These are phyloP conservation scores for Sutorius australiensis DNA, from an alignment of 768 basidiomycete species.

Conservation along the genomic window DNA sequence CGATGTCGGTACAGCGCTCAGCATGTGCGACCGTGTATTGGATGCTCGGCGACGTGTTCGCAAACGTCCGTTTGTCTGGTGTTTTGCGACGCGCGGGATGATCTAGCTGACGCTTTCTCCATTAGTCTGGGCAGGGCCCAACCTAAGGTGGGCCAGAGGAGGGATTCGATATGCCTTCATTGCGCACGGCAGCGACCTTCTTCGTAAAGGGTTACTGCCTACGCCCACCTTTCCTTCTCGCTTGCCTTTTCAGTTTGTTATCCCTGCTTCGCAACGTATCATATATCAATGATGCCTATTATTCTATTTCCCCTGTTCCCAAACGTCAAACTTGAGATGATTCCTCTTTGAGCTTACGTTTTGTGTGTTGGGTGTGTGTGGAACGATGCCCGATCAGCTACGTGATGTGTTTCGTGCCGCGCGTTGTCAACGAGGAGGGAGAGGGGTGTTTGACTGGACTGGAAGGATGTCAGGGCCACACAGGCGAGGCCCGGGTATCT, in stretches of 20 bases:
- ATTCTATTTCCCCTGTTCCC: slow-evolving; percentile 14
- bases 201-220: neutral
- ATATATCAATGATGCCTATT: slow-evolving; percentile 18
- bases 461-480: neutral
- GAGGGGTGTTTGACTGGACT: neutral
- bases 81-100: slow-evolving; percentile 1
- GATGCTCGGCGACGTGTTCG: slow-evolving; percentile 37
- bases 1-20: slow-evolving; percentile 42
- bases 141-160: slow-evolving; percentile 17
- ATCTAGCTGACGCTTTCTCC: slow-evolving; percentile 13
- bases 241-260: neutral
- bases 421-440: neutral
- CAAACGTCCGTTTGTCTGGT: slow-evolving; percentile 34
- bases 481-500: neutral
- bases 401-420: neutral
- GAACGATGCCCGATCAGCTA: neutral
- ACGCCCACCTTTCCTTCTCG: neutral
- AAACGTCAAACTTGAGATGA: neutral
- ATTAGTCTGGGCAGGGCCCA: slow-evolving; percentile 24
- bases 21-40: slow-evolving; percentile 34
- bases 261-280: slow-evolving; percentile 5
- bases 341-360: neutral
- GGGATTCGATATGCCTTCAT: slow-evolving; percentile 17
- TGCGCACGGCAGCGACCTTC: slow-evolving; percentile 17
- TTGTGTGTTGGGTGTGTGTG: neutral